Evolutionary conservation across 305 asterid genomes (phyloP), one percentile per base, ranked within the genome.

Genomic region (Euphrasia arctica): DNA sequence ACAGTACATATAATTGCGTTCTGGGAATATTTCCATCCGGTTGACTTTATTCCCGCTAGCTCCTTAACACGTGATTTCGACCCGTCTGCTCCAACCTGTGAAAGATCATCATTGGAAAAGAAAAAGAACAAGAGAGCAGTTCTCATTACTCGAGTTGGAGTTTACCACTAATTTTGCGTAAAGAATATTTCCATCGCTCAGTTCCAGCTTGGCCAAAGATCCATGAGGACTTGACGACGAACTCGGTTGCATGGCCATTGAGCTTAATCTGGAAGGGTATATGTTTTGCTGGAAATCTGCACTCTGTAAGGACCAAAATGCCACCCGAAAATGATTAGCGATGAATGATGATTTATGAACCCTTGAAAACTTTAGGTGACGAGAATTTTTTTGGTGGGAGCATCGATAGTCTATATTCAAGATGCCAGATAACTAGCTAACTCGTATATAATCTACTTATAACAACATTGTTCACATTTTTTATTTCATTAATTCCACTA

Each of bases 81-180:
- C 41, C 99, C 99, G 72, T 94, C 99, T 0, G 99, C 83, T 74
- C 97, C 97, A 43, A 93, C 96, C 99, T 90, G 78, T 29, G 65
- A 12, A 4, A n/a, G 43, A 39, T 6, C 43, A 39, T 10, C 43
- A 57, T 18, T 18, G 48, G n/a, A 8, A 2, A n/a, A 10, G 55
- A 56, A 64, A 32, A 58, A 14, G 8, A 3, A 60, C 25, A 72
- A 29, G 18, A 31, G 41, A 57, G 36, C 27, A 60, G 50, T 36
- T 62, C 54, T 32, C 14, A 58, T 4, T 4, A 41, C 28, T 29
- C 47, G 4, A 18, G 70, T 29, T 34, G 48, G 8, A 54, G 13
- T 68, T 83, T 88, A 90, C 99, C 89, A 90, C 95, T 74, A 94
- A 75, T 79, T 85, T 94, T 58, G 99, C 86, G 59, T 76, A 74